These are phyloP conservation scores for Diutina sp. DNA, from an alignment of 1,139 yeast species.

Conservation along the genomic window DNA sequence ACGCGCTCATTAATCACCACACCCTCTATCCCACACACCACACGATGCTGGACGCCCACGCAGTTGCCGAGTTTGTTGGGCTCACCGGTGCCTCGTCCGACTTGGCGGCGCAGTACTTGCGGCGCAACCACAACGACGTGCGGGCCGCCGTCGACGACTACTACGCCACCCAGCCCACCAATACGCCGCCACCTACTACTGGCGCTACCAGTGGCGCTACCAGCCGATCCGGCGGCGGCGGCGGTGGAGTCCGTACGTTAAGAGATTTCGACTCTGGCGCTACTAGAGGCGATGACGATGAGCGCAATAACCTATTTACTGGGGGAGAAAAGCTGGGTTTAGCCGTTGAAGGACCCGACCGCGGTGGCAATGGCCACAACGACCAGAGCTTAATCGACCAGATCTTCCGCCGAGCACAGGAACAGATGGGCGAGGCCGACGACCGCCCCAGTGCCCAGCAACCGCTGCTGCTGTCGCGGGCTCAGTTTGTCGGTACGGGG, in stretches of 20 bases:
- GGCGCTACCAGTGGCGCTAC: not conserved
- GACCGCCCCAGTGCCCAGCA: constrained; percentile 27
- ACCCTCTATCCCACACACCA: not conserved
- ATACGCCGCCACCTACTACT: not conserved
- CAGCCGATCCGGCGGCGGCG: not conserved
- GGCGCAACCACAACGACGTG: constrained; percentile 24
- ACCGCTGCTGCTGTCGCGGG: not conserved
- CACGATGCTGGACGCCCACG: not conserved
- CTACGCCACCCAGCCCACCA: constrained; percentile 13
- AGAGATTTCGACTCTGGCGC: constrained; percentile 33
- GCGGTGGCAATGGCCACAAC: constrained; percentile 9
- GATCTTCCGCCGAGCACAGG: constrained; percentile 33
- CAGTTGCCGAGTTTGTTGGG: constrained; percentile 23
- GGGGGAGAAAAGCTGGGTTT: constrained; percentile 93
- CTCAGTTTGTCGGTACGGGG: constrained; percentile 56
- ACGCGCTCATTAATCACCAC: not conserved
- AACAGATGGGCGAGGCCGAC: constrained; percentile 28
- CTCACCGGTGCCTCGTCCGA: constrained; percentile 24
- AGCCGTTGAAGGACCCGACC: constrained; percentile 84
- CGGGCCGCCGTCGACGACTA: constrained; percentile 31
- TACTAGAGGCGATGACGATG: constrained; percentile 48
- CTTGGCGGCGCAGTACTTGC: constrained; percentile 32
- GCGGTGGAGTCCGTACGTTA: constrained; percentile 30
- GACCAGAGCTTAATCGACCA: constrained; percentile 26
- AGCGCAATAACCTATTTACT: constrained; percentile 67